Evolutionary conservation across 352 stramenopile species (phyloP), one percentile per base, ranked within the genome.

Genomic region (Saprolegnia parasitica): DNA sequence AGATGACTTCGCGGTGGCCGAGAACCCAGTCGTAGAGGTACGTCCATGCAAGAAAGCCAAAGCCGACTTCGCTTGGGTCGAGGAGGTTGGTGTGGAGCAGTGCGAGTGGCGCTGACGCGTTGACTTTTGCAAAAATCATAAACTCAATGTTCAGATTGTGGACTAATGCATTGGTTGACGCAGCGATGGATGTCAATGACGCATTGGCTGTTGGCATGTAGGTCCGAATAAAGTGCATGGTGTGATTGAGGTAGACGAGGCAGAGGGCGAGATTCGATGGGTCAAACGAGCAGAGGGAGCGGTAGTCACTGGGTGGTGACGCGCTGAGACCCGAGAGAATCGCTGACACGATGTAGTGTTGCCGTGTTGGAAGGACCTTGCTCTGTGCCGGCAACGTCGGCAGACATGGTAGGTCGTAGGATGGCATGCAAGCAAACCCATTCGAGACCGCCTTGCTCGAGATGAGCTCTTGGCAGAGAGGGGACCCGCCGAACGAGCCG

Each of bases 21-120:
- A 61, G 21, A n/a, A 70, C 63, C 63, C 63, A 70, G 29, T 70
- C 47, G 35, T 61, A 70, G 5, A 61, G 21, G 29, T 70, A 70
- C 11, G 55, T 24, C 63, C 63, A 70, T 15, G 46, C 63, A 23
- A 49, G 61, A 5, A n/a, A 29, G 15, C 47, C 37, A 62, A 70
- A 70, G 47, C 50, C 54, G 26, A 24, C 29, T n/a, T 70, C 29
- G 5, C 20, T 18, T 40, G 21, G 42, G n/a, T 62, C 47, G 21
- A 70, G 52, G 47, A 62, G 4, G 11, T 39, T 61, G 11, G 55
- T 70, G 13, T 50, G 42, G 6, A 24, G 32, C 23, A 70, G 46
- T 4, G 13, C 20, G 11, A 60, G 35, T 9, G 52, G 52, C 11
- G 52, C 52, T 11, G 52, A 26, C 35, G 52, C 13, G 52, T 60